Evolutionary conservation across 2,329 filamentous ascomycete species (phyloP), one percentile per base, ranked within the genome.

Genomic region (Sodiomyces alkalinus): DNA sequence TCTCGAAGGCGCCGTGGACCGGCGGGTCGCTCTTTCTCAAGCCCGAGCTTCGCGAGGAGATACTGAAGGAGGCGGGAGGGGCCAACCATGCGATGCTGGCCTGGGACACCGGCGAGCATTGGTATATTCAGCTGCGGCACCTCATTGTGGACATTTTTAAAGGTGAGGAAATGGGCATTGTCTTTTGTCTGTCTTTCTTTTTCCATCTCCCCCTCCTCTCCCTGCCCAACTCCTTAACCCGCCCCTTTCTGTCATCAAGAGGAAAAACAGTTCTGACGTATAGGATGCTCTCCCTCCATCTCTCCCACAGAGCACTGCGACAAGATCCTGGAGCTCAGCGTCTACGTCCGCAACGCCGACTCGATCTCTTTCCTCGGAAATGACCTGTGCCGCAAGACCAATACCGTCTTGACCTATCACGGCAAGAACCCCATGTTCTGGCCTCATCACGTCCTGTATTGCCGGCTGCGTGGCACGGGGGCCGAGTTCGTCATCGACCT

Each of bases 401-500:
- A 17, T 5, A 3, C n/a, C 4, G n/a, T 30, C n/a, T 19, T 30
- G 11, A 24, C 18, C 5, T 14, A 21, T 14, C 33, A 30, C 9
- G 31, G 30, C 23, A 37, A 33, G n/a, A 23, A 37, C 9, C 31
- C 33, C 11, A 37, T 37, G 35, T 37, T 37, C 31, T 35, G 33
- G 30, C 33, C 33, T 19, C 35, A 33, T n/a, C 31, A 30, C 2
- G 25, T 37, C 12, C 35, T 37, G 20, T 31, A 21, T 16, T 31
- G 31, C 15, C 26, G 22, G 3, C 26, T 35, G 12, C 31, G 25
- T 16, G 27, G 22, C 15, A 17, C 17, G 10, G 11, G 18, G 1
- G 14, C 27, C 17, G 28, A 32, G 7, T 33, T 21, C 24, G 23
- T 33, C 20, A 25, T 37, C 22, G 35, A 37, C 30, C 28, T 37